phyloP scores from a whole-genome alignment of 192 early-diverging fungal species.

The Podochytrium sp. region DNA sequence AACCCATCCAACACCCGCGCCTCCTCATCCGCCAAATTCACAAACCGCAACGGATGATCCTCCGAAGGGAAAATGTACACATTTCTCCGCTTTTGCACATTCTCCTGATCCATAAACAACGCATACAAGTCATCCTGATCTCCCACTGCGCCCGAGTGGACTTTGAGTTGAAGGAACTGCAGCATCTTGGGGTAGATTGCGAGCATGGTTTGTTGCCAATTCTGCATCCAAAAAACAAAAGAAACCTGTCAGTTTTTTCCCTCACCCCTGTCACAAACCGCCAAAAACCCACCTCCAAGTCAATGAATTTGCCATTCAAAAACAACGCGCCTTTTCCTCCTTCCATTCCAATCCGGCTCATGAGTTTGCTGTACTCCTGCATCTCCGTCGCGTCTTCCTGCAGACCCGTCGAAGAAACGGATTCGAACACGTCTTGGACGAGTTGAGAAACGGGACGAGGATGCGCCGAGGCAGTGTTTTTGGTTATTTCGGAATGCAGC shows the following conservation, averaged over 20 bases:
- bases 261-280: not conserved
- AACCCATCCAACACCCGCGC: not conserved
- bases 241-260: constrained; percentile 23
- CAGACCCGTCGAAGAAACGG: not conserved
- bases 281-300: constrained; percentile 53
- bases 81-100: constrained; percentile 68
- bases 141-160: constrained; percentile 56
- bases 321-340: constrained; percentile 56
- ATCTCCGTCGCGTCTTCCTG: not conserved
- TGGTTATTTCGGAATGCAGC: no score
- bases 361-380: not conserved
- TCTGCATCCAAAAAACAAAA: constrained; percentile 6
- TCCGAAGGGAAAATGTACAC: constrained; percentile 61
- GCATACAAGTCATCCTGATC: constrained; percentile 69
- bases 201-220: constrained; percentile 60
- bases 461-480: no score
- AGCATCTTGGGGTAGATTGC: constrained; percentile 56
- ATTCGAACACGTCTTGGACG: constrained; percentile 16
- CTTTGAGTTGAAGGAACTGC: constrained; percentile 46
- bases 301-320: constrained; percentile 79
- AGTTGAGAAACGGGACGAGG: no score
- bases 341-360: constrained; percentile 30
- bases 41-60: constrained; percentile 17
- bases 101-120: constrained; percentile 67
- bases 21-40: not conserved